Base-by-base conservation (phyloP, 306 rosid species). In the Aeschynomene evenia region DNA sequence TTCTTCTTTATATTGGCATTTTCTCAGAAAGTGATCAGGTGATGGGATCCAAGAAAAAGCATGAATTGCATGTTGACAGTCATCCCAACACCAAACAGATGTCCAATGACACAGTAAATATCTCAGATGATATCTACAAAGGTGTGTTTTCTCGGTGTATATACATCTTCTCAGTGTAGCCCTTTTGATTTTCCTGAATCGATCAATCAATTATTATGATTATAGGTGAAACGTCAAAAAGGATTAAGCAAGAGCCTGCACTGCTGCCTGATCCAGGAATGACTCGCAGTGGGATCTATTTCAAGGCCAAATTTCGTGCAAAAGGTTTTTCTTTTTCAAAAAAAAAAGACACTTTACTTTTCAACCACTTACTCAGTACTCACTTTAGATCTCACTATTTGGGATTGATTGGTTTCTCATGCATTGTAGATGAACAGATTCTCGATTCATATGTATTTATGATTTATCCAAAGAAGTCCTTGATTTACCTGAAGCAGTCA, bases 11-110 rank as follows among this genome's bases (percentile, higher is more conserved):
- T 72, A 54, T 52, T 49, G 56, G 65, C 46, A 78, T 55, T 60
- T 66, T 72, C 52, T 22, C 77, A 73, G 86, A 57, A 70, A 79
- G 74, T 49, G 45, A 70, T 82, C 71, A 39, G 52, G 64, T 16
- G 15, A 19, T n/a, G 19, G 33, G 34, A 9, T 62, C 74, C n/a
- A 18, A 70, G 9, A 31, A 48, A 52, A 70, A 36, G 20, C 56
- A 53, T 46, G 31, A 40, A 53, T 63, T 63, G 51, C 50, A 48
- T 31, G 29, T 52, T 60, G 64, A 75, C 57, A 53, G 13, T 51
- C 59, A 39, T 72, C 72, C 55, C 33, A 39, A 64, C 18, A 49
- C 36, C 1, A 29, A 74, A 52, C 60, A 65, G 40, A 49, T 58
- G 55, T 26, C 23, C 49, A 10, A 67, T 37, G 62, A 40, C 42